Evolutionary conservation across 768 basidiomycete species (phyloP), one percentile per base, ranked within the genome.

Genomic region (Tephrocybe sp.): DNA sequence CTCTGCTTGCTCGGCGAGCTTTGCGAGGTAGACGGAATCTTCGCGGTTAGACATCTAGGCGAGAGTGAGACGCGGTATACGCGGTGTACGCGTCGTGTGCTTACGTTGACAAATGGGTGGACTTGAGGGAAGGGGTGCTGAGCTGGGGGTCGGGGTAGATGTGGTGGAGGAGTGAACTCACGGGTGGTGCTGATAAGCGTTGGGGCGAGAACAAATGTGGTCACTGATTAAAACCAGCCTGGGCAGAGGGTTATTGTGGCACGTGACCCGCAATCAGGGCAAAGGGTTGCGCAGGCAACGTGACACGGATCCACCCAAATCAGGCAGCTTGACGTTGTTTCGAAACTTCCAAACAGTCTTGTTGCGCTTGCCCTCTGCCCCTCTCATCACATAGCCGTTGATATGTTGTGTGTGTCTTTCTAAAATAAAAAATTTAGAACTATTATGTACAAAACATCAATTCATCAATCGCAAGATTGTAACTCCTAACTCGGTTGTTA

Each of bases 1-100:
- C 82, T 98, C 94, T 63, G 95, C 95, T 79, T 97, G 94, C 80
- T 97, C 94, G 69, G 93, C 92, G 79, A 97, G 93, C 91, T 98
- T 98, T 78, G 95, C 94, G 75, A 97, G 94, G 83, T 97, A 98
- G 74, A 98, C 94, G 63, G 88, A 92, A 73, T 94, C 91, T 84
- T 94, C 93, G 67, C 93, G 91, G 68, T 82, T 76, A 66, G 84
- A 69, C 89, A 90, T 90, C 87, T 89, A 15, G 27, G 50, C 56
- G 65, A 50, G 61, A 33, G 59, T 58, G 66, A 66, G 54, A 51
- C 48, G 59, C 33, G 62, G 74, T 68, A 70, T 47, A 53, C 51
- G 57, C 60, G 57, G 21, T 45, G 39, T 56, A 71, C 71, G 69
- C 72, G 72, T 69, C 55, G 27, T 59, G 37, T 51, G 61, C 78